Percentiles rank a stretch among this genome's conserved stretches.
phyloP scores from a whole-genome alignment of 371 early-diverging fungal species.

The Rhizopus stolonifer region DNA sequence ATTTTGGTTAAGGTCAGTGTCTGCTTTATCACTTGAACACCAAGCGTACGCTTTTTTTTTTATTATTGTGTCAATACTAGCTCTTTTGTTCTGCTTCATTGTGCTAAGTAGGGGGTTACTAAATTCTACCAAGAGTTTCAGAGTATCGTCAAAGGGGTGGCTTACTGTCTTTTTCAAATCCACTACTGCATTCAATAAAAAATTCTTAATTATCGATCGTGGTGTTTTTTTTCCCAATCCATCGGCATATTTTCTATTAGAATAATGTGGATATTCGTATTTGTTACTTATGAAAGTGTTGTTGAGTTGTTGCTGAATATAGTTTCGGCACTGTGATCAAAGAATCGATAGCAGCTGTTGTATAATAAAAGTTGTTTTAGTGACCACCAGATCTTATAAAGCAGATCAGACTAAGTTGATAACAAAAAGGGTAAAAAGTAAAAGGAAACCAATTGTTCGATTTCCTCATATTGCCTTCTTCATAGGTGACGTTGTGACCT shows the following conservation, averaged over 20 bases:
- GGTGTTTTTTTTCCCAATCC: not conserved
- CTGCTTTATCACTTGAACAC: constrained; percentile 1
- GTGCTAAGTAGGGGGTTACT: not conserved
- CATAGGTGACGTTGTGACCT: too few relatives aligned
- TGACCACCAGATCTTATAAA: too few relatives aligned
- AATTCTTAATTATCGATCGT: constrained; percentile 1
- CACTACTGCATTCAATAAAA: constrained; percentile 2
- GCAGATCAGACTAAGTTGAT: too few relatives aligned
- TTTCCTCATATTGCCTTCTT: too few relatives aligned
- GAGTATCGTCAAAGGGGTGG: constrained; percentile 13
- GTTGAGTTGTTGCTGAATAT: too few relatives aligned
- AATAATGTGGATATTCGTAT: too few relatives aligned
- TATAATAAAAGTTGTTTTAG: too few relatives aligned
- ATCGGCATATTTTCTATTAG: not conserved
- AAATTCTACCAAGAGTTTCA: constrained; percentile 14
- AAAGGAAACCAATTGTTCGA: too few relatives aligned
- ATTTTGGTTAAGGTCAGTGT: not conserved
- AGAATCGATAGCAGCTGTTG: too few relatives aligned
- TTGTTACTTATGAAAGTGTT: too few relatives aligned
- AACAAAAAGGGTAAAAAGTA: too few relatives aligned
- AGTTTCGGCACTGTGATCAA: too few relatives aligned
- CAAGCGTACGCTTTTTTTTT: not conserved
- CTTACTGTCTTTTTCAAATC: constrained; percentile 10
- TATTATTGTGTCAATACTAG: not conserved
- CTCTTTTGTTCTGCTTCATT: not conserved